Percentiles rank a stretch among this genome's conserved stretches.
phyloP scores from a whole-genome alignment of 139 green algal species.

The Raphidocelis subcapitata region DNA sequence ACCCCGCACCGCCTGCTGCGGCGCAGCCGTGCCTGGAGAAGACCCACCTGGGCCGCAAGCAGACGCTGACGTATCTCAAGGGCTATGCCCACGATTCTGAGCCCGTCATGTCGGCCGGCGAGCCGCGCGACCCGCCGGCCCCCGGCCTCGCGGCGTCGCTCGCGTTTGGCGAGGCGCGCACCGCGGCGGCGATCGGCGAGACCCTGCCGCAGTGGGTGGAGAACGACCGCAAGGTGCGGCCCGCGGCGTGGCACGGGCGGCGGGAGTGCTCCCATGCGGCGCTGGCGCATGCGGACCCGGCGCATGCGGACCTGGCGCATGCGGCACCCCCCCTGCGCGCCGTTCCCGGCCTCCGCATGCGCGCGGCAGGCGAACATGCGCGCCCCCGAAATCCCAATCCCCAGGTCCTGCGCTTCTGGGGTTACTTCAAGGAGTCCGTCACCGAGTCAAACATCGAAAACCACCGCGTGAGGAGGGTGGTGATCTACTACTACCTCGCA shows the following conservation, averaged over 20 bases:
- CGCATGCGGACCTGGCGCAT: neutral
- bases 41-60: conserved; percentile 49
- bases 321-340: no score
- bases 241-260: neutral
- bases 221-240: conserved; percentile 76
- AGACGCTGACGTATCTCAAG: conserved; percentile 73
- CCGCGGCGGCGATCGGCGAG: no score
- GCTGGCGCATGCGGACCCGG: no score
- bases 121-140: neutral
- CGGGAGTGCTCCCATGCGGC: no score
- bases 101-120: conserved; percentile 30
- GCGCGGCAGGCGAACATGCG: no score
- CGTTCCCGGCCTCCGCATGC: no score
- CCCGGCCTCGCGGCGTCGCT: no score
- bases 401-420: conserved; percentile 92
- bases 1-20: neutral
- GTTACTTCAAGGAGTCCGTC: conserved; percentile 88
- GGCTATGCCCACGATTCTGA: conserved; percentile 63
- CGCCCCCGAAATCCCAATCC: neutral
- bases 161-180: no score
- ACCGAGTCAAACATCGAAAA: conserved; percentile 75
- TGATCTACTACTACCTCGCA: conserved; percentile 87
- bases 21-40: conserved; percentile 7
- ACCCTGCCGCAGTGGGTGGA: conserved; percentile 78
- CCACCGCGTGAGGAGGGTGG: conserved; percentile 76